A percentile compares a stretch with the other conserved stretches of the same genome.
These are phyloP conservation scores for Microdochium trichocladiopsis DNA, from an alignment of 2,329 filamentous ascomycete species.

Conservation along the genomic window DNA sequence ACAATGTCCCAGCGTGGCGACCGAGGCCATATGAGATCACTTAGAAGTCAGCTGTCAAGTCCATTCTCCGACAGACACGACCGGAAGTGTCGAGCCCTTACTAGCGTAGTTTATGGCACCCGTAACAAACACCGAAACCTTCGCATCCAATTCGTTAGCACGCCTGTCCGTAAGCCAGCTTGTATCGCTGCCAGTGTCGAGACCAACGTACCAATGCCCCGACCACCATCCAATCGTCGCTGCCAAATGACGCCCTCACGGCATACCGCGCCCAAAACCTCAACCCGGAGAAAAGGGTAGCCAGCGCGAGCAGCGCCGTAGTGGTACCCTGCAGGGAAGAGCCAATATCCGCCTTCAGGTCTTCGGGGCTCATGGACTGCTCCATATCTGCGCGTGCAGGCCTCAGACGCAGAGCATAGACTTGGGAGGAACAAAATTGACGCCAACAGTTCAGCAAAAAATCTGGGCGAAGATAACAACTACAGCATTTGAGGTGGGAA, in stretches of 20 bases:
- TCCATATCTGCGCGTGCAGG: background rate
- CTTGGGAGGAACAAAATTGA: background rate
- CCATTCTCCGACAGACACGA: background rate
- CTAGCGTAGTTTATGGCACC: constrained; percentile 8
- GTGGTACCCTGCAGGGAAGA: constrained; percentile 4
- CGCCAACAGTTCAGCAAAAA: background rate
- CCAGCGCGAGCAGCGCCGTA: constrained; percentile 5
- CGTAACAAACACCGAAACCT: constrained; percentile 4
- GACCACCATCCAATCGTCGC: constrained; percentile 6
- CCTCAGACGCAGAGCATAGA: background rate
- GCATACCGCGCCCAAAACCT: constrained; percentile 8
- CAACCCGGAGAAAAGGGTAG: constrained; percentile 5
- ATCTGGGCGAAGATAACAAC: background rate
- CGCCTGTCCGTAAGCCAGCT: background rate
- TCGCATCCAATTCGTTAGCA: background rate
- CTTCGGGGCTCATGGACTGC: background rate
- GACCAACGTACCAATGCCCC: constrained; percentile 4
- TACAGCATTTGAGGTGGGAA: background rate
- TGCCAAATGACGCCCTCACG: constrained; percentile 3
- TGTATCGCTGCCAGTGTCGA: background rate
- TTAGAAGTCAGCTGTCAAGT: constrained; percentile 1
- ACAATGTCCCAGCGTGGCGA: constrained; percentile 1
- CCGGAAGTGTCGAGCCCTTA: constrained; percentile 1
- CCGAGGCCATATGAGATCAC: constrained; percentile 9
- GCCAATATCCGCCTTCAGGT: constrained; percentile 1